Conservation (phyloP, 176 grass and related monocot genomes). For the Themeda triandra region DNA sequence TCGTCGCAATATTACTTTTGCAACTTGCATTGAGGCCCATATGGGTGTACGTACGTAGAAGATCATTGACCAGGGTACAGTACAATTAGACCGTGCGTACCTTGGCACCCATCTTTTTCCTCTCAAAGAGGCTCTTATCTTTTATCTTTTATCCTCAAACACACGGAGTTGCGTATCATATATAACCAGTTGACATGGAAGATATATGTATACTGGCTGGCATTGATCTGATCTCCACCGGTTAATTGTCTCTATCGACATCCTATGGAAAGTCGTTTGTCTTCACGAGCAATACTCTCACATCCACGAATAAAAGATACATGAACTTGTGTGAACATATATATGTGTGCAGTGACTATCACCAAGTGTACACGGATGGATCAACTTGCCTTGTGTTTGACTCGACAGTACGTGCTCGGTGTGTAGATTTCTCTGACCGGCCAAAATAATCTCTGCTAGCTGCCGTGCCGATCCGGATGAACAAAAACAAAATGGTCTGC, state of each 20-base stretch:
- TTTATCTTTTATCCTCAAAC: not conserved
- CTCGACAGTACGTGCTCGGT: not conserved
- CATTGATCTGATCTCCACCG: not conserved
- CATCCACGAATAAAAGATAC: not conserved
- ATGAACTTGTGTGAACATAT: not conserved
- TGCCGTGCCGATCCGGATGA: not conserved
- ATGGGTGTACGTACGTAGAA: not conserved
- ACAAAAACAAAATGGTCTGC: not conserved
- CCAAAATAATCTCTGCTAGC: not conserved
- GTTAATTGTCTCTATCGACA: not conserved
- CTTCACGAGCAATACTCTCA: not conserved
- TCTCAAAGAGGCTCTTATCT: not conserved
- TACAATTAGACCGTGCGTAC: not conserved
- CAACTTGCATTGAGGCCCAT: not conserved
- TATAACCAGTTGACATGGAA: not conserved
- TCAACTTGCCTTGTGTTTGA: not conserved
- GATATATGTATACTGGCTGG: not conserved
- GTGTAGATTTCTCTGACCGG: not conserved
- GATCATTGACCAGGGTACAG: not conserved
- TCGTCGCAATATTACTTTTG: not conserved
- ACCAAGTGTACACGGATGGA: not conserved
- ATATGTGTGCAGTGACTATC: rapidly evolving
- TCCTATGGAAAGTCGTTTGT: not conserved
- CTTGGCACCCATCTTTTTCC: not conserved
- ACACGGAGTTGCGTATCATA: not conserved